These are phyloP conservation scores for Globisporangium barbulae DNA, from an alignment of 352 stramenopile genomes.

Conservation along the genomic window DNA sequence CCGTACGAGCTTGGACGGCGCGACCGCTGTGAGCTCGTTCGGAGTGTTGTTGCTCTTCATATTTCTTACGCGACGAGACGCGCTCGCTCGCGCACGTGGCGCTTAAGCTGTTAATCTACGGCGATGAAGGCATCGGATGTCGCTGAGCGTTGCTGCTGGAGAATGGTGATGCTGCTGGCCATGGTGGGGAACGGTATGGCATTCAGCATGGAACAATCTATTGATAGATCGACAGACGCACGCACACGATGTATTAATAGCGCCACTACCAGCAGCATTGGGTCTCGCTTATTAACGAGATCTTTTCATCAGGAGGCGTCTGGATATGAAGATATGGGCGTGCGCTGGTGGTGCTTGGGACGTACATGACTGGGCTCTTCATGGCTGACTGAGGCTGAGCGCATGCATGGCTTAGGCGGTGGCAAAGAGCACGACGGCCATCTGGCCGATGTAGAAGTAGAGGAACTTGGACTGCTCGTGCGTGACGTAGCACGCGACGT, in stretches of 20 bases:
- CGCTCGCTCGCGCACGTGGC: not conserved
- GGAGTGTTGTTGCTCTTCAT: not conserved
- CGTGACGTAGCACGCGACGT: slow-evolving; percentile 93
- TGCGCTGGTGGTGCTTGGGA: not conserved
- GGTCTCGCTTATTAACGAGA: not conserved
- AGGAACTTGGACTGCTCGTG: slow-evolving; percentile 94
- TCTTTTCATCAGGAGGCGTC: not conserved
- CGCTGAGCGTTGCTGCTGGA: not conserved
- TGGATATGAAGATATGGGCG: too few species aligned
- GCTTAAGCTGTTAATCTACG: not conserved
- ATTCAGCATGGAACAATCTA: not conserved
- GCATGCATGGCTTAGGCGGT: slow-evolving; percentile 38
- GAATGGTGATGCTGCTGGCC: too few species aligned
- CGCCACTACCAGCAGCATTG: not conserved
- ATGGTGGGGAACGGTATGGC: not conserved
- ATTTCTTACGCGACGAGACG: not conserved
- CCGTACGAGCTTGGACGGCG: slow-evolving; percentile 24
- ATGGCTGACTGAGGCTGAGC: not conserved
- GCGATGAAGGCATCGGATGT: not conserved
- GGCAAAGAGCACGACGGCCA: slow-evolving; percentile 91
- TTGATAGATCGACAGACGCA: not conserved
- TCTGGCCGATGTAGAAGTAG: slow-evolving; percentile 96
- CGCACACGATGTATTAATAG: not conserved
- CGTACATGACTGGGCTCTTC: too few species aligned
- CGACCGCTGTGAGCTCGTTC: not conserved